phyloP scores from a whole-genome alignment of 345 rosid genomes.

The Citrus cavaleriei region DNA sequence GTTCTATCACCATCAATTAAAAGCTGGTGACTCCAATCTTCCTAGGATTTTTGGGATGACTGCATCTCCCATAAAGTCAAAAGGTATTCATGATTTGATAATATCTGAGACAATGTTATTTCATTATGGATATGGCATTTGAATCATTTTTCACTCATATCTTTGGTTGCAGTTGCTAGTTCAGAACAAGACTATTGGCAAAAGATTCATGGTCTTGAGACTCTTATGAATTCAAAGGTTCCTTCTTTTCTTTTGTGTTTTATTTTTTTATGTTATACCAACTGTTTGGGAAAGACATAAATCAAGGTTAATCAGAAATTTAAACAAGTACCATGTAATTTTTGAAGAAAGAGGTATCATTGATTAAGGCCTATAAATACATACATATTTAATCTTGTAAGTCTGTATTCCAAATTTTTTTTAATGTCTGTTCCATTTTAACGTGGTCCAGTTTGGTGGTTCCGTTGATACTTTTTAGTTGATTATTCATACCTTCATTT shows the following conservation, averaged over 20 bases:
- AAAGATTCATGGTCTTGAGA: constrained; percentile 62
- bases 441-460: background rate
- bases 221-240: constrained; percentile 83
- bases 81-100: constrained; percentile 42
- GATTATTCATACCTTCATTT: background rate
- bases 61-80: constrained; percentile 81
- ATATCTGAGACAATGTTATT: background rate
- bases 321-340: too few species aligned
- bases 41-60: constrained; percentile 95
- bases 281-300: too few species aligned
- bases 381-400: too few species aligned
- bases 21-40: constrained; percentile 28
- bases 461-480: constrained; percentile 2
- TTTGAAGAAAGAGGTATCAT: too few species aligned
- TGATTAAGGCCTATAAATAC: too few species aligned
- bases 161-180: constrained; percentile 35
- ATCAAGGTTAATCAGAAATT: too few species aligned
- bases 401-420: too few species aligned
- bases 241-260: constrained; percentile 13
- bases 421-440: background rate
- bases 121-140: background rate
- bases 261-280: background rate
- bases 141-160: background rate
- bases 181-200: constrained; percentile 46
- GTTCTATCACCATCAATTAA: constrained; percentile 55